These are phyloP conservation scores for Clitopilus passeckerianus DNA, from an alignment of 768 basidiomycete genomes.

Conservation along the genomic window DNA sequence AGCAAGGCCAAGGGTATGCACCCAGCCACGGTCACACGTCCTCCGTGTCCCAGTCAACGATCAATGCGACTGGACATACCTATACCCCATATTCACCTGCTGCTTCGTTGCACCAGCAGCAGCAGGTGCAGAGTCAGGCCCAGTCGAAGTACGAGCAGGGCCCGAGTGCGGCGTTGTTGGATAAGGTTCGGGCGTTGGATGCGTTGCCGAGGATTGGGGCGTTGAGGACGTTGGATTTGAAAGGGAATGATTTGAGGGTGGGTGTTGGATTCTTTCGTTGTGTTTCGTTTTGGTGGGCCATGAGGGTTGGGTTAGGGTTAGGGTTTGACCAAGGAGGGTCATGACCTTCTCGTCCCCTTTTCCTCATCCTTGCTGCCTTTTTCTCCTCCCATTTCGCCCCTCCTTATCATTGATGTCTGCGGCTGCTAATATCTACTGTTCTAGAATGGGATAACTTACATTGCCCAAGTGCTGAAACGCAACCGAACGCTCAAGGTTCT, in stretches of 20 bases:
- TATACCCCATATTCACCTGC: neutral
- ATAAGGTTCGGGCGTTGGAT: conserved; percentile 89
- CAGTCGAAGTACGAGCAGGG: conserved; percentile 29
- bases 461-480: conserved; percentile 93
- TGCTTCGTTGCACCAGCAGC: neutral
- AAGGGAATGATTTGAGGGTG: conserved; percentile 88
- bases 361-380: neutral
- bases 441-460: conserved; percentile 75
- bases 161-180: conserved; percentile 74
- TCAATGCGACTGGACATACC: neutral
- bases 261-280: conserved; percentile 21
- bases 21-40: neutral
- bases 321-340: neutral
- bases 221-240: conserved; percentile 84
- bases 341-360: conserved; percentile 13
- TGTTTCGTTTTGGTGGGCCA: neutral
- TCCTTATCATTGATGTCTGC: neutral
- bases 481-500: conserved; percentile 93
- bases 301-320: neutral
- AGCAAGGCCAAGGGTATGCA: neutral
- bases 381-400: neutral
- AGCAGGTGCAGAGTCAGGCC: neutral
- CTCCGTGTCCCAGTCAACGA: neutral
- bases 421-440: conserved; percentile 10
- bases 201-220: conserved; percentile 81